Conservation (phyloP, 495 filamentous ascomycete genomes). For the Bathelium albidoporum region DNA sequence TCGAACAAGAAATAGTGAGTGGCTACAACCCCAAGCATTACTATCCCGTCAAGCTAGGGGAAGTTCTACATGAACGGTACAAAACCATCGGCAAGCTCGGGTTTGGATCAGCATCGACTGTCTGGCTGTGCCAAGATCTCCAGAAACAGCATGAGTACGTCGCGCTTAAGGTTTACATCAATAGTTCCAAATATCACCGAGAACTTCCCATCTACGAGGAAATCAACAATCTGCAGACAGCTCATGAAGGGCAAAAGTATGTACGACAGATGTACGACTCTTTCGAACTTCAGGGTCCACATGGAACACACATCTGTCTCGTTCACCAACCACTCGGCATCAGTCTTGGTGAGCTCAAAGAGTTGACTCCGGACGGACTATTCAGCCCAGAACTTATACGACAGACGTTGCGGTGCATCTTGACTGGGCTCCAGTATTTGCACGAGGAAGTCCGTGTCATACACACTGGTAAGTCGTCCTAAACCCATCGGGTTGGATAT, state of each 20-base stretch:
- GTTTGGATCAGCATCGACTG: slow-evolving; percentile 37
- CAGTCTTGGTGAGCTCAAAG: slow-evolving; percentile 19
- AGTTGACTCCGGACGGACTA: neutral
- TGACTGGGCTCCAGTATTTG: slow-evolving; percentile 35
- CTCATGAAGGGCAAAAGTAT: slow-evolving; percentile 30
- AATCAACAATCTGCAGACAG: slow-evolving; percentile 23
- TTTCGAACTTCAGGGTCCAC: slow-evolving; percentile 31
- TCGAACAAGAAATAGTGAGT: slow-evolving; percentile 34
- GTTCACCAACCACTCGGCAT: slow-evolving; percentile 37
- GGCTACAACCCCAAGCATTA: slow-evolving; percentile 31
- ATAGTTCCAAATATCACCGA: slow-evolving; percentile 14
- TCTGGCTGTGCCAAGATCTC: slow-evolving; percentile 45
- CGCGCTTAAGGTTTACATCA: neutral
- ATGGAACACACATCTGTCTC: slow-evolving; percentile 36
- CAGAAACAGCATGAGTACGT: neutral
- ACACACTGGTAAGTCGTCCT: slow-evolving; percentile 34
- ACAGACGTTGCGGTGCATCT: slow-evolving; percentile 6
- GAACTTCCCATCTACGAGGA: slow-evolving; percentile 35
- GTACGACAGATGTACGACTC: slow-evolving; percentile 35
- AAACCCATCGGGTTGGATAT: neutral
- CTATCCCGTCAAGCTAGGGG: slow-evolving; percentile 37
- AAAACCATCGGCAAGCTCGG: slow-evolving; percentile 39
- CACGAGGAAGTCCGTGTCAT: slow-evolving; percentile 34
- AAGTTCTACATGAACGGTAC: slow-evolving; percentile 33
- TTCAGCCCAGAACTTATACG: slow-evolving; percentile 5